phyloP scores from a whole-genome alignment of 225 moss, liverwort and hornwort species.

The Climacium dendroides region DNA sequence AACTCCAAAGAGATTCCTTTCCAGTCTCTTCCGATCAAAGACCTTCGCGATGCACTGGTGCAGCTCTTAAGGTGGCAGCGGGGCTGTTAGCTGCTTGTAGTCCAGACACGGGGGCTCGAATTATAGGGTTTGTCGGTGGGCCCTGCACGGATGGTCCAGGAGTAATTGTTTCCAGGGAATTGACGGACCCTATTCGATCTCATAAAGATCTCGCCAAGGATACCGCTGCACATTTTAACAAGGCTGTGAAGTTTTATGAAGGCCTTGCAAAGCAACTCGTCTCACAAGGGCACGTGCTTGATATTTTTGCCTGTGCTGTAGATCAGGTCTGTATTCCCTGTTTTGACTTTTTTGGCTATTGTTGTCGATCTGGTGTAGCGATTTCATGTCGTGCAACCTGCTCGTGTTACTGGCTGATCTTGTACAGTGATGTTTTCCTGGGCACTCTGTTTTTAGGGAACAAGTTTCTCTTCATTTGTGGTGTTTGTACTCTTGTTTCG shows the following conservation, averaged over 20 bases:
- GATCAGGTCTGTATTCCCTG: slow-evolving; percentile 62
- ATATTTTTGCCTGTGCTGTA: slow-evolving; percentile 89
- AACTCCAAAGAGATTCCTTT: slow-evolving; percentile 86
- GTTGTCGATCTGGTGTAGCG: not conserved
- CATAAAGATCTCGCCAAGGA: slow-evolving; percentile 96
- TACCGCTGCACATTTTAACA: slow-evolving; percentile 59
- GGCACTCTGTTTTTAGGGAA: not conserved
- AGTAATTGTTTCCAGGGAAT: slow-evolving; percentile 81
- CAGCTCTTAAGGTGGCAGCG: slow-evolving; percentile 88
- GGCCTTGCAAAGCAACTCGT: slow-evolving; percentile 83
- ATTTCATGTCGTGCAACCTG: not conserved
- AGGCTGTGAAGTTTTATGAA: slow-evolving; percentile 95
- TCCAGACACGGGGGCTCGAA: slow-evolving; percentile 88
- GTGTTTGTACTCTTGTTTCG: not conserved
- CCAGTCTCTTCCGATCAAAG: slow-evolving; percentile 85
- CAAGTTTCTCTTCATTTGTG: not conserved
- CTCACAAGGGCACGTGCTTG: slow-evolving; percentile 93
- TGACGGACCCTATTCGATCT: slow-evolving; percentile 84
- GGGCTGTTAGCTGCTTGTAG: slow-evolving; percentile 87
- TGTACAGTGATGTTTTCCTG: not conserved
- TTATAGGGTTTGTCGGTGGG: slow-evolving; percentile 86
- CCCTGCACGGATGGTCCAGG: slow-evolving; percentile 98
- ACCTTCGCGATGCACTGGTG: slow-evolving; percentile 80
- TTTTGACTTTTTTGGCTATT: not conserved
- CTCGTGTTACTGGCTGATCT: not conserved